A percentile compares a stretch with the other conserved stretches of the same genome.
Evolutionary conservation across 2,329 filamentous ascomycete genomes (phyloP).

Genomic region (Diaporthe sp.): DNA sequence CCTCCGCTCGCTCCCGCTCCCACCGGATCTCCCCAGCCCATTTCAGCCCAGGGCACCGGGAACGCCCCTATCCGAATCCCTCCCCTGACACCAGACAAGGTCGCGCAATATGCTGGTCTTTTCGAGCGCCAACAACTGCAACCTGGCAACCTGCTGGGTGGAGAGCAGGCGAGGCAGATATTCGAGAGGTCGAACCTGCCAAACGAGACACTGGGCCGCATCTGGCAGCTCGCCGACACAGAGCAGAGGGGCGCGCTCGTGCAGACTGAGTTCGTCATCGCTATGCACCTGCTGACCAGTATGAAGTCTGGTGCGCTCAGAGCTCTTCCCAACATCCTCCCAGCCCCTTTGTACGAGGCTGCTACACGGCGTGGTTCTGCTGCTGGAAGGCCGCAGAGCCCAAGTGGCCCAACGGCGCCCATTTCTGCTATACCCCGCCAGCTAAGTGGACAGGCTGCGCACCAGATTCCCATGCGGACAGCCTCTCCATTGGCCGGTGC

Average conservation of each 20-base stretch:
- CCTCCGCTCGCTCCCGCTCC: slow-evolving; percentile 63
- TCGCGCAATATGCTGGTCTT: slow-evolving; percentile 87
- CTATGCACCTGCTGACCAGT: slow-evolving; percentile 96
- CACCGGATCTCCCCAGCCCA: slow-evolving; percentile 51
- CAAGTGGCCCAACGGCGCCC: slow-evolving; percentile 62
- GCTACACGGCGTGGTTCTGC: slow-evolving; percentile 78
- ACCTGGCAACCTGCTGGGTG: slow-evolving; percentile 80
- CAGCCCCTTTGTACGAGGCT: slow-evolving; percentile 90
- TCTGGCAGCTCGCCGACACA: slow-evolving; percentile 96
- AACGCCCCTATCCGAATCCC: slow-evolving; percentile 86
- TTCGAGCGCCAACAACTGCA: slow-evolving; percentile 91
- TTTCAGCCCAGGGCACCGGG: slow-evolving; percentile 70
- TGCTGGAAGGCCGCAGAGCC: slow-evolving; percentile 63
- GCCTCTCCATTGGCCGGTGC: slow-evolving; percentile 65
- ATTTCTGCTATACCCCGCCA: slow-evolving; percentile 84
- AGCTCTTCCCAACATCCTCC: slow-evolving; percentile 83
- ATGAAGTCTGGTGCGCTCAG: slow-evolving; percentile 88
- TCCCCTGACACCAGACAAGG: slow-evolving; percentile 88
- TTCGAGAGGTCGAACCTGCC: slow-evolving; percentile 94
- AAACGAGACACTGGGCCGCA: slow-evolving; percentile 91
- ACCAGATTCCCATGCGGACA: slow-evolving; percentile 73
- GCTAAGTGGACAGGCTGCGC: slow-evolving; percentile 73
- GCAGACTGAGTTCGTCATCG: slow-evolving; percentile 94
- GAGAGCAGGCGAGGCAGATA: slow-evolving; percentile 90
- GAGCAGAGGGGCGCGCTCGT: slow-evolving; percentile 91